These are phyloP conservation scores for Kwoniella sp. DNA, from an alignment of 768 basidiomycete species.

Conservation along the genomic window DNA sequence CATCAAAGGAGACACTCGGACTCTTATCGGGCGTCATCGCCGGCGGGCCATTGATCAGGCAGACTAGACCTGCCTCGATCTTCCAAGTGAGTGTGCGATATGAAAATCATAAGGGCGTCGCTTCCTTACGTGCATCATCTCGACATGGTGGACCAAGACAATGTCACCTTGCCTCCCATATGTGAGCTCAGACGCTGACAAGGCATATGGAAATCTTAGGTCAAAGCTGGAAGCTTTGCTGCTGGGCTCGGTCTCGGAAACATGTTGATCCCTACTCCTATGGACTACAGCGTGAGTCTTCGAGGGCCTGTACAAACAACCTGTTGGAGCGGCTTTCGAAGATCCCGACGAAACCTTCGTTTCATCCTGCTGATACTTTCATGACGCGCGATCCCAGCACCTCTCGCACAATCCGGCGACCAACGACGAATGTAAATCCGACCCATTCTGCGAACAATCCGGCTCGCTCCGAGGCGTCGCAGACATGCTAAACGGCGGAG, in stretches of 20 bases:
- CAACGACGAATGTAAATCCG: constrained; percentile 28
- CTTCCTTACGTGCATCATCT: no score
- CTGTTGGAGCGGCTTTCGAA: not conserved
- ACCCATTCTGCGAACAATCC: constrained; percentile 46
- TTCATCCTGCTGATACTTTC: not conserved
- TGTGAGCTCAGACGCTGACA: no score
- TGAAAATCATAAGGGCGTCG: no score
- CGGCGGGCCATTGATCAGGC: constrained; percentile 41
- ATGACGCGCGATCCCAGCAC: constrained; percentile 15
- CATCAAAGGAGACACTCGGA: constrained; percentile 28
- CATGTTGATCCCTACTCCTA: constrained; percentile 43
- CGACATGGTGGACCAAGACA: no score
- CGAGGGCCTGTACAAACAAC: no score
- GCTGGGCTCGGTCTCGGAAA: constrained; percentile 38
- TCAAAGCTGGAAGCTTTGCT: constrained; percentile 39
- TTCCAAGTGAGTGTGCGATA: constrained; percentile 31
- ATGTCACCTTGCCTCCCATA: no score
- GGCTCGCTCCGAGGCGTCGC: constrained; percentile 40
- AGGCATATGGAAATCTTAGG: no score
- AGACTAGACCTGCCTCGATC: constrained; percentile 32
- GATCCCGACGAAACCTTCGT: not conserved
- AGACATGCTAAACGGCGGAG: constrained; percentile 47
- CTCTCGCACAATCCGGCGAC: constrained; percentile 41
- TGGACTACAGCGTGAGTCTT: constrained; percentile 32
- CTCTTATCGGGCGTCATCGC: constrained; percentile 42